Conservation (phyloP, 768 basidiomycete genomes). For the Neoboletus subvelutipes region DNA sequence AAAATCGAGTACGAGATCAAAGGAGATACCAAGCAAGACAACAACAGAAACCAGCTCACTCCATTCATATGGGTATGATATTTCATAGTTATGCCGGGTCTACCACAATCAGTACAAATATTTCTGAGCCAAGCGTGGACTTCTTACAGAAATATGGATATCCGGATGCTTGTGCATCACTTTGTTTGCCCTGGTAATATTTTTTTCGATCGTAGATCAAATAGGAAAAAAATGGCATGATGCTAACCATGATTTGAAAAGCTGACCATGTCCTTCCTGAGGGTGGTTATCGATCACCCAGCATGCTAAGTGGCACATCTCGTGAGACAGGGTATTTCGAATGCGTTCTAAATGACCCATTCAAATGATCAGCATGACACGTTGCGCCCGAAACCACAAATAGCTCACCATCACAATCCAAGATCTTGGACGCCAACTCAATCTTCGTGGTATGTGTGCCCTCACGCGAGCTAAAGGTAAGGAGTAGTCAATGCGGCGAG, state of each 20-base stretch:
- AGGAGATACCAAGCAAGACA: background rate
- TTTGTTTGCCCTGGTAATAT: conserved; percentile 51
- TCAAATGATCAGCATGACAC: background rate
- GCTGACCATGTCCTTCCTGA: conserved; percentile 69
- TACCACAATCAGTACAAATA: conserved; percentile 26
- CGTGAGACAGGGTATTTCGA: conserved; percentile 79
- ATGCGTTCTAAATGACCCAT: conserved; percentile 60
- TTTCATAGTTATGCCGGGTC: conserved; percentile 76
- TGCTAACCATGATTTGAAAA: conserved; percentile 70
- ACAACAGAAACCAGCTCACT: conserved; percentile 40
- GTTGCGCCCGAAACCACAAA: background rate
- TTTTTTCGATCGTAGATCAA: background rate
- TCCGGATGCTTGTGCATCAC: conserved; percentile 70
- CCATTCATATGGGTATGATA: conserved; percentile 72
- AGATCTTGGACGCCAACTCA: conserved; percentile 78
- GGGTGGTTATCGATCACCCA: conserved; percentile 77
- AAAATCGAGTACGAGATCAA: conserved; percentile 6
- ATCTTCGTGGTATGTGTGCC: conserved; percentile 64
- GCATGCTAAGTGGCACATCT: conserved; percentile 89
- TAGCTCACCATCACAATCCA: conserved; percentile 67
- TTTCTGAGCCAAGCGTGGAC: conserved; percentile 3
- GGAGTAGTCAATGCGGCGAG: background rate
- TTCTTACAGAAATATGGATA: conserved; percentile 67
- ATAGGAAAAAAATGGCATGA: background rate
- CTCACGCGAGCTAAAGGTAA: conserved; percentile 46